Evolutionary conservation across 208 protist genomes (phyloP).

Genomic region (Trypanosoma conorhini): DNA sequence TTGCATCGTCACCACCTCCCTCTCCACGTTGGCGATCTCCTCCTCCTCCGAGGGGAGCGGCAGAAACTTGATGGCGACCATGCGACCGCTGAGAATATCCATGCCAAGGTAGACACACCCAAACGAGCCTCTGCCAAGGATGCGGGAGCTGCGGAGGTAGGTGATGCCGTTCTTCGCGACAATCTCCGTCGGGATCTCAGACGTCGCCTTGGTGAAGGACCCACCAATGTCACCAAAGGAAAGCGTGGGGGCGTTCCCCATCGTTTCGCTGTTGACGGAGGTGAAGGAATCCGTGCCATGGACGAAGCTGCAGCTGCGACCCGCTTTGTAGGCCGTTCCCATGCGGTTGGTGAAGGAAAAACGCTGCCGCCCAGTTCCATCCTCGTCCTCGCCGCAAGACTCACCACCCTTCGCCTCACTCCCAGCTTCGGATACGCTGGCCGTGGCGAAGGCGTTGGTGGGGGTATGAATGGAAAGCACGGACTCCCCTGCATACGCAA

Average conservation of each 20-base stretch:
- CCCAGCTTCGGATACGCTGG: background rate
- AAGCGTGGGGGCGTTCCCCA: conserved; percentile 5
- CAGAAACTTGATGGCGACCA: conserved; percentile 88
- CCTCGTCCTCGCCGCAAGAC: background rate
- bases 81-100: conserved; percentile 73
- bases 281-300: conserved; percentile 13
- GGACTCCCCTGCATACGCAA: background rate
- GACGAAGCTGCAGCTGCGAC: conserved; percentile 7
- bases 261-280: conserved; percentile 17
- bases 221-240: conserved; percentile 18
- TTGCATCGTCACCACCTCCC: conserved; percentile 85
- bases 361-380: conserved; percentile 18
- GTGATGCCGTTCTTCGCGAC: conserved; percentile 73
- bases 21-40: conserved; percentile 60
- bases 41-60: conserved; percentile 69
- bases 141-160: conserved; percentile 70
- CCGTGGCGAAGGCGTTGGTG: background rate
- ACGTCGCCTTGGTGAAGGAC: conserved; percentile 9
- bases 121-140: conserved; percentile 89
- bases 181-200: conserved; percentile 53
- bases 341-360: conserved; percentile 29
- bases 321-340: background rate
- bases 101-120: conserved; percentile 88
- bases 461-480: conserved; percentile 12
- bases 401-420: background rate